These are phyloP conservation scores for Styphnolobium japonicum DNA, from an alignment of 306 rosid genomes.

Conservation along the genomic window DNA sequence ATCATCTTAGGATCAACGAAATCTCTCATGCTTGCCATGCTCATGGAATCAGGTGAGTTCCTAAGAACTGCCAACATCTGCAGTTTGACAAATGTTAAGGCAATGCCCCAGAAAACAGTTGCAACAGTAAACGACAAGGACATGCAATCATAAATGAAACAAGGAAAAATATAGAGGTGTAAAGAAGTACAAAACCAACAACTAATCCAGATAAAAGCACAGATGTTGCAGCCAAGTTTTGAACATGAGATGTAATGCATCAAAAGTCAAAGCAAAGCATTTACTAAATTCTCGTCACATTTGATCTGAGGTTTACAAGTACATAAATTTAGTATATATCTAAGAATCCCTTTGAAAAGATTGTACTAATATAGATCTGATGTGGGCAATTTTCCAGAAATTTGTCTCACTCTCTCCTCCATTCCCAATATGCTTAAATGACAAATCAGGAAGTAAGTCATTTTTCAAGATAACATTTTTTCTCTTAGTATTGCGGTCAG, in stretches of 20 bases:
- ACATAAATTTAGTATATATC: background rate
- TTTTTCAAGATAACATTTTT: background rate
- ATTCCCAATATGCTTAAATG: background rate
- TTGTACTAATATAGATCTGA: background rate
- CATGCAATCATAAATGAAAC: background rate
- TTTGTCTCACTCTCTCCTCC: background rate
- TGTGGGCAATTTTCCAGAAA: background rate
- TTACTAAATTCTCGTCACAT: background rate
- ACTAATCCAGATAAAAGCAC: background rate
- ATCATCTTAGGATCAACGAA: slow-evolving; percentile 82
- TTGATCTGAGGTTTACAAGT: background rate
- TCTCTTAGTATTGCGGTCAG: background rate
- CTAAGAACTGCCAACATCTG: slow-evolving; percentile 90
- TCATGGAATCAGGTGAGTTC: slow-evolving; percentile 73
- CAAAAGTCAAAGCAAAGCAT: background rate
- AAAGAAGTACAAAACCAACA: background rate
- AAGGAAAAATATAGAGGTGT: background rate
- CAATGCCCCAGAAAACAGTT: slow-evolving; percentile 3
- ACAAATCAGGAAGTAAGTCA: background rate
- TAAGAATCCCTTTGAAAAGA: background rate
- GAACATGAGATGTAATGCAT: background rate
- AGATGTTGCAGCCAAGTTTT: background rate
- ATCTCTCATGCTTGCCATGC: slow-evolving; percentile 76
- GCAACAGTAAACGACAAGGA: background rate
- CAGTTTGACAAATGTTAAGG: slow-evolving; percentile 36